These are phyloP conservation scores for Cyclotella choctawhatcheeana DNA, from an alignment of 108 stramenopile genomes.

Conservation along the genomic window DNA sequence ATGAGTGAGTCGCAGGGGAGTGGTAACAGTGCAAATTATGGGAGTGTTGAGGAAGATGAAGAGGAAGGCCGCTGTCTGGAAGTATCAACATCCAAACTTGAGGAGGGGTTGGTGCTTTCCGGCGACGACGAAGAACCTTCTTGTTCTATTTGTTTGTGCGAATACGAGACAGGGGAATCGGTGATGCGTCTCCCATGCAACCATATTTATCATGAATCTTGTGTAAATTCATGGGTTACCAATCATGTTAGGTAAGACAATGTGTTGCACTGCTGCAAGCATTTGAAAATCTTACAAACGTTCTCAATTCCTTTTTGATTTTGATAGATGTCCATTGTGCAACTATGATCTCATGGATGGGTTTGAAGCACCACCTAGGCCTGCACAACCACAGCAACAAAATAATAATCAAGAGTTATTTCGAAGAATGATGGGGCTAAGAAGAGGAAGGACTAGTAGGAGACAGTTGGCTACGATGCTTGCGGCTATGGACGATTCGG, in stretches of 20 bases:
- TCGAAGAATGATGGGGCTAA: constrained; percentile 36
- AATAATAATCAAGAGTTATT: constrained; percentile 27
- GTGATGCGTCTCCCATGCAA: constrained; percentile 72
- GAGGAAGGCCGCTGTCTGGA: background rate
- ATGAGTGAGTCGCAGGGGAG: constrained; percentile 1
- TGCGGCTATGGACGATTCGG: constrained; percentile 41
- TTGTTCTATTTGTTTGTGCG: constrained; percentile 88
- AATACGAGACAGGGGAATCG: constrained; percentile 82
- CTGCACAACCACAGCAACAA: constrained; percentile 22
- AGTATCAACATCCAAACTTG: constrained; percentile 31
- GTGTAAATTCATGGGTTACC: constrained; percentile 76
- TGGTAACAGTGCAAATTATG: constrained; percentile 23
- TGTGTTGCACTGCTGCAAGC: no score
- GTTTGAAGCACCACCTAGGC: constrained; percentile 27
- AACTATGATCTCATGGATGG: constrained; percentile 79
- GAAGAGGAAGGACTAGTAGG: constrained; percentile 13
- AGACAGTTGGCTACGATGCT: constrained; percentile 20
- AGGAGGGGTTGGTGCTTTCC: constrained; percentile 28
- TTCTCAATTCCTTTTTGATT: no score
- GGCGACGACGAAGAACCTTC: constrained; percentile 54
- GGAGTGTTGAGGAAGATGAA: constrained; percentile 25
- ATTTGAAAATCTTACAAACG: no score
- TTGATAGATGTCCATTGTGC: constrained; percentile 87
- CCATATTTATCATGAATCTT: constrained; percentile 85
- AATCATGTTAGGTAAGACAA: no score